These are phyloP conservation scores for Russula griseocarnosa DNA, from an alignment of 768 basidiomycete species.

Conservation along the genomic window DNA sequence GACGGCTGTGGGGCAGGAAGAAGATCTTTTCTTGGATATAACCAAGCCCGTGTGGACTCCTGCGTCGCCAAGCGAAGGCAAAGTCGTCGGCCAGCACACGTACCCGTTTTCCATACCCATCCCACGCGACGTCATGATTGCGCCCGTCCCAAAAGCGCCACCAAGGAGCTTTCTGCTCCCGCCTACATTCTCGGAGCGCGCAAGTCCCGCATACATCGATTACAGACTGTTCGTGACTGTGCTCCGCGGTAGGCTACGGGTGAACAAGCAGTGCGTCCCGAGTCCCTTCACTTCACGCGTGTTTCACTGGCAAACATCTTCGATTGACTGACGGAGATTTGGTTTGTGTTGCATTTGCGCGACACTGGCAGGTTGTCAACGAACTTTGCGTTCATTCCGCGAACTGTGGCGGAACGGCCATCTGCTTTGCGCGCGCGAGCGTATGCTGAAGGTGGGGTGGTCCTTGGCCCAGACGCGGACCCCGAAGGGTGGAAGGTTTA, in stretches of 20 bases:
- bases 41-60: conserved; percentile 18
- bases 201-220: conserved; percentile 53
- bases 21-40: conserved; percentile 18
- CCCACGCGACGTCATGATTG: conserved; percentile 6
- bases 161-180: conserved; percentile 10
- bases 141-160: neutral
- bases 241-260: conserved; percentile 46
- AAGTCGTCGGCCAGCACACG: conserved; percentile 12
- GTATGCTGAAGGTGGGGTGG: conserved; percentile 35
- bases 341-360: no score
- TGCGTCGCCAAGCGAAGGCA: conserved; percentile 8
- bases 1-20: conserved; percentile 19
- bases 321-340: neutral
- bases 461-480: conserved; percentile 41
- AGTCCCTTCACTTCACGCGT: neutral
- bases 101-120: conserved; percentile 21
- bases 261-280: conserved; percentile 46
- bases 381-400: conserved; percentile 36
- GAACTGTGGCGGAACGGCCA: conserved; percentile 36
- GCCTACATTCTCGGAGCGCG: conserved; percentile 37
- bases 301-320: no score
- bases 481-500: conserved; percentile 41
- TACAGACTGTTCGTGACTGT: conserved; percentile 51
- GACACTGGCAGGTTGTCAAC: conserved; percentile 34
- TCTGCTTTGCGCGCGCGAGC: conserved; percentile 39